Base-by-base conservation (phyloP, 306 rosid species). In the Boehmeria nivea region DNA sequence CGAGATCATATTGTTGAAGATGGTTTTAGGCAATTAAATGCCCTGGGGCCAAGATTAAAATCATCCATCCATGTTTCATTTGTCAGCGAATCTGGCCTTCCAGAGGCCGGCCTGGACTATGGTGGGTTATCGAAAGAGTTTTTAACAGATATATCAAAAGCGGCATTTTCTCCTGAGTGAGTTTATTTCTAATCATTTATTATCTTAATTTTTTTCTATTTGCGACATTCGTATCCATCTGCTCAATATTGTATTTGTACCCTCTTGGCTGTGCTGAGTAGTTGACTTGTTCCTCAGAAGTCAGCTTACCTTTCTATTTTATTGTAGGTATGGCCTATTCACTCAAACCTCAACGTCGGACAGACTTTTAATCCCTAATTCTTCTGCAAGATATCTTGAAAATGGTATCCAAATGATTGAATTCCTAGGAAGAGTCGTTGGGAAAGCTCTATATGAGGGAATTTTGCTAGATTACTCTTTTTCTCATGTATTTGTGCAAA, bases 361-460 rank as follows among this genome's bases (percentile, higher is more conserved):
- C 54, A 82, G 93, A 61, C 91, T 84, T 74, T 78, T 91, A 43
- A 78, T 84, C 62, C 98, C 96, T 34, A 82, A 78, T 71, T 42
- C 82, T 54, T 82, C 98, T 22, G 98, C 98, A 56, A 87, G 84
- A 79, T 78, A 72, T 72, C 71, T 87, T 61, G 96, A 84, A 49
- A 91, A 82, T 66, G 98, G 96, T 71, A 73, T 87, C 77, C 96
- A 80, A 73, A 87, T 91, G 95, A 91, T 91, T 71, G 98, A 91
- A 65, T 91, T 87, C 81, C 93, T 91, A 54, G 98, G 98, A 75
- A 78, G 96, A 78, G 83, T 91, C 52, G 98, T 91, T 42, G 98
- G 96, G 19, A 91, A 91, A 85, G 96, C 98, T 71, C 86, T 91
- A 25, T 91, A 91, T 71, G 99, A 91, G 78, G 99, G 96, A 66